Evolutionary conservation across 2,329 filamentous ascomycete species (phyloP), one percentile per base, ranked within the genome.

Genomic region (Cladosporium sp.): DNA sequence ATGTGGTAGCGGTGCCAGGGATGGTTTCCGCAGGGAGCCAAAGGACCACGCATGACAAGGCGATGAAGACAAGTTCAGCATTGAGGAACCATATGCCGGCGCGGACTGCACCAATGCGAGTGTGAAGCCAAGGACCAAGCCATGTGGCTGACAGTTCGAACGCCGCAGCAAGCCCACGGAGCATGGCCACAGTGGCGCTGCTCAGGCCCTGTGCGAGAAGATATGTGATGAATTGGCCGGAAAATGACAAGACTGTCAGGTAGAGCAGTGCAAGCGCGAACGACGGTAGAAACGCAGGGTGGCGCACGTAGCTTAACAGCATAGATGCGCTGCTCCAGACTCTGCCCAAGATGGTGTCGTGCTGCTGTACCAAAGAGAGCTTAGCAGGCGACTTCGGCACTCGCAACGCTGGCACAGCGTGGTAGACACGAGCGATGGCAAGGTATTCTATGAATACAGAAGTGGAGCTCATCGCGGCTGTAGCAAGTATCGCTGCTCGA

Each of bases 71-170:
- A n/a, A 89, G 79, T 72, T 92, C 89, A 85, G 88, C 91, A 64
- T 84, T 88, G 11, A 89, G 73, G 67, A 86, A 87, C 91, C 91
- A 93, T 3, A 92, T 80, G 0, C 90, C 91, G 0, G 85, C 82
- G n/a, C 91, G 80, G 8, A 91, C 79, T 0, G 80, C 73, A 25
- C 81, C 80, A 6, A 83, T 81, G 3, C 72, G 74, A 2, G 70
- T 70, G 81, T 87, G 88, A 16, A 89, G 73, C 63, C 78, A 76
- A 0, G 88, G 88, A 0, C 84, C 86, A 0, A 84, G 73, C 81
- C 85, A 88, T 0, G 88, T 90, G 0, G 88, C 87, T 8, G 79
- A 78, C 2, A 90, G 76, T 72, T 90, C 88, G 58, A 87, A 82
- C 2, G 81, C 64, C 0, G 85, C 83, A 32, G 84, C 83, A 5